A percentile compares a stretch with the other conserved stretches of the same genome.
phyloP scores from a whole-genome alignment of 139 green algal genomes.

The Chlorella sp. region DNA sequence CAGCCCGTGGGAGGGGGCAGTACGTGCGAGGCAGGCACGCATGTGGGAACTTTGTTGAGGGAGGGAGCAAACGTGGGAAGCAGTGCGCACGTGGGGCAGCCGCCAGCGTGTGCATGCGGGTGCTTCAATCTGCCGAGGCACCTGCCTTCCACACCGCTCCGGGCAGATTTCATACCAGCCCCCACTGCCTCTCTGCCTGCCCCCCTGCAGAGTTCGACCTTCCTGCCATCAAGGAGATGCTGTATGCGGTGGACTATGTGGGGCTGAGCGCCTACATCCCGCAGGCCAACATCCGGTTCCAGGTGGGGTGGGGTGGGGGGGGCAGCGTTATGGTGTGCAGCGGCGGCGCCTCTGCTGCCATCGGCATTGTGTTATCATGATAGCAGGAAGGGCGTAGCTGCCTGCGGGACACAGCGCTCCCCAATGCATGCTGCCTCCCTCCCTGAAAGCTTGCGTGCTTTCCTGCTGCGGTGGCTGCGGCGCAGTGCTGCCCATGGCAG shows the following conservation, averaged over 20 bases:
- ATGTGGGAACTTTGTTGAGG: background rate
- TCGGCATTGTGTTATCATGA: too few relatives aligned
- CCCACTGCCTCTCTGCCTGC: too few relatives aligned
- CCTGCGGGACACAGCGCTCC: too few relatives aligned
- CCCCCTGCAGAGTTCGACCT: conserved; percentile 38
- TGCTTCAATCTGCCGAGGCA: background rate
- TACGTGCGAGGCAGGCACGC: too few relatives aligned
- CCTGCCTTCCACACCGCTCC: background rate
- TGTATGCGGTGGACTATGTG: conserved; percentile 48
- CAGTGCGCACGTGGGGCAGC: background rate
- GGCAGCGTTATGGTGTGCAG: background rate
- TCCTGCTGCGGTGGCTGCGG: background rate
- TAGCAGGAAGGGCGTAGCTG: too few relatives aligned
- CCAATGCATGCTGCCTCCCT: background rate
- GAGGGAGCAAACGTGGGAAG: too few relatives aligned
- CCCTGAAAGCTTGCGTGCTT: background rate
- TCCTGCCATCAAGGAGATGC: conserved; percentile 35
- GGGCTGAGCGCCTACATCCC: conserved; percentile 60
- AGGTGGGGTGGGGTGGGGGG: background rate
- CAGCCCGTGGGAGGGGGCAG: background rate
- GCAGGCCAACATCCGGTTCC: conserved; percentile 39
- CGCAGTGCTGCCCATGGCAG: background rate
- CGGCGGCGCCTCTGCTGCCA: background rate
- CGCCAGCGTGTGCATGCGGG: background rate
- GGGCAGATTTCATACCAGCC: background rate